Evolutionary conservation across 2,329 filamentous ascomycete species (phyloP).

Genomic region (Colletotrichum orchidophilum): DNA sequence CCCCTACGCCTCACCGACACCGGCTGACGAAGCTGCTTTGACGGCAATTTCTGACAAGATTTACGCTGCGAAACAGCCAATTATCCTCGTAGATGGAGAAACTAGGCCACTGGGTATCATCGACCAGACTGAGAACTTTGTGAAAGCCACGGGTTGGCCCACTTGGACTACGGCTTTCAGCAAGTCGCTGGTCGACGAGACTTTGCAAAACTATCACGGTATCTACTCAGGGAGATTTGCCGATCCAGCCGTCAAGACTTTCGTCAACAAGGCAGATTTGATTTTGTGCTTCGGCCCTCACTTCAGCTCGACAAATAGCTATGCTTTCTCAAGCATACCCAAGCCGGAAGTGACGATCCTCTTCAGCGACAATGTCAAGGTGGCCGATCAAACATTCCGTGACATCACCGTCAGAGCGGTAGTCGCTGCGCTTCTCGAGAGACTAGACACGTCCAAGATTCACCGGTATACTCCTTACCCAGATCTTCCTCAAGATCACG

Average conservation of each 20-base stretch:
- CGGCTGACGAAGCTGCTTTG: conserved; percentile 42
- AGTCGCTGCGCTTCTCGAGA: conserved; percentile 36
- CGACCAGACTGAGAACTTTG: conserved; percentile 7
- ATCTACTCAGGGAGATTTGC: conserved; percentile 3
- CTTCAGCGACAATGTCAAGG: conserved; percentile 42
- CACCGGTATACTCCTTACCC: conserved; percentile 40
- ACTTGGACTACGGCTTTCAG: conserved; percentile 11
- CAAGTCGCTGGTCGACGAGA: conserved; percentile 17
- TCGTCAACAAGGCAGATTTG: conserved; percentile 32
- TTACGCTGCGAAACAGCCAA: conserved; percentile 36
- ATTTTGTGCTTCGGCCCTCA: conserved; percentile 17
- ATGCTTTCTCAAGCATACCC: conserved; percentile 2
- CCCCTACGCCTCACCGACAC: conserved; percentile 22
- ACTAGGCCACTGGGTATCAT: not conserved
- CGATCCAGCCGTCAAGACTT: conserved; percentile 36
- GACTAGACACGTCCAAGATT: conserved; percentile 37
- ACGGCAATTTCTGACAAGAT: conserved; percentile 51
- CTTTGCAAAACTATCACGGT: conserved; percentile 8
- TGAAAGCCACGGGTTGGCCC: conserved; percentile 11
- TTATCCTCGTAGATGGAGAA: conserved; percentile 21
- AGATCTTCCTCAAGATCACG: conserved; percentile 39
- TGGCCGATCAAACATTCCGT: conserved; percentile 39
- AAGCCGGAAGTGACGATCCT: not conserved
- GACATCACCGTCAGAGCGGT: conserved; percentile 39
- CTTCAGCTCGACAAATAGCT: conserved; percentile 17